These are phyloP conservation scores for Myriangium duriaei DNA, from an alignment of 2,329 filamentous ascomycete species.

Conservation along the genomic window DNA sequence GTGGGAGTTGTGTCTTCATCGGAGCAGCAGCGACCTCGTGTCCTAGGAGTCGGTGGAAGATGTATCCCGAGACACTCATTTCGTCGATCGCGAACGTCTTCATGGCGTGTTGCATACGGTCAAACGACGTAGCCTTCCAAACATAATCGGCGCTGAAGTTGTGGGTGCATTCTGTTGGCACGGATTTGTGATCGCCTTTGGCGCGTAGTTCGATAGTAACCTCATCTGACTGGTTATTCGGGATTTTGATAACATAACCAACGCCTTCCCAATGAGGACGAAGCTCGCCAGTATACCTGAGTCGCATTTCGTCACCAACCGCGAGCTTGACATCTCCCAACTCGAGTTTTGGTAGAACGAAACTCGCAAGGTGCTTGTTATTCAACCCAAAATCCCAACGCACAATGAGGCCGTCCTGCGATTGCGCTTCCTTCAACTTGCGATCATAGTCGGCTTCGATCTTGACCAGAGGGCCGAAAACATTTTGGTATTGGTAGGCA, in stretches of 20 bases:
- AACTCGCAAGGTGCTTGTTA: constrained; percentile 93
- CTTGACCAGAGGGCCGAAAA: constrained; percentile 94
- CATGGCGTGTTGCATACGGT: constrained; percentile 98
- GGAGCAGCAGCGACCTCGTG: constrained; percentile 89
- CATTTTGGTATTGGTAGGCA: constrained; percentile 96
- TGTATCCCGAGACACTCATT: constrained; percentile 96
- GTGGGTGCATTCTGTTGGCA: constrained; percentile 90
- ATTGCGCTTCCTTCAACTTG: constrained; percentile 96
- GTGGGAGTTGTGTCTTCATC: constrained; percentile 90
- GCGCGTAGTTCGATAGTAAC: constrained; percentile 90
- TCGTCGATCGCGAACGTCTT: constrained; percentile 97
- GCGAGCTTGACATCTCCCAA: constrained; percentile 95
- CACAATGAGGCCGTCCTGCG: constrained; percentile 86
- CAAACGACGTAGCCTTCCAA: constrained; percentile 98
- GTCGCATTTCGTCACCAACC: constrained; percentile 94
- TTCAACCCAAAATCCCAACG: constrained; percentile 93
- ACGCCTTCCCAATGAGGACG: constrained; percentile 92
- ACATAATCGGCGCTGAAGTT: constrained; percentile 99
- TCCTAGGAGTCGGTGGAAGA: constrained; percentile 91
- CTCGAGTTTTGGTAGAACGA: constrained; percentile 92
- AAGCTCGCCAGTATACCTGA: constrained; percentile 91
- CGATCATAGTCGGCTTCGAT: constrained; percentile 99
- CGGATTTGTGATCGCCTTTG: constrained; percentile 88
- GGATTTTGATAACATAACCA: constrained; percentile 98
- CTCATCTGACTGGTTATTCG: constrained; percentile 97